Evolutionary conservation across 164 flowering plant species (phyloP).

Genomic region (Vitis cinerea): DNA sequence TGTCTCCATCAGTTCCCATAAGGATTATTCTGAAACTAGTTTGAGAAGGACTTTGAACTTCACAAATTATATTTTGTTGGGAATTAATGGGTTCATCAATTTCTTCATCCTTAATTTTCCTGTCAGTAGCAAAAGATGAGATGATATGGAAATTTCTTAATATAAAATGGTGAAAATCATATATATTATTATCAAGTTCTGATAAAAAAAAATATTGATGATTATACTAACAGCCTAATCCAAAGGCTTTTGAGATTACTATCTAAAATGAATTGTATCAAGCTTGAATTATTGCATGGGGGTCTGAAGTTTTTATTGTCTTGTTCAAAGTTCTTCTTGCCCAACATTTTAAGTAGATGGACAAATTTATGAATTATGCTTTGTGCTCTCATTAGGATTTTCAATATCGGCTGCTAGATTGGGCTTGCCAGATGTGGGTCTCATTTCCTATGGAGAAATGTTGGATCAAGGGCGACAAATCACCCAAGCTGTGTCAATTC

Average conservation of each 20-base stretch:
- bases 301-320: not conserved
- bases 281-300: not conserved
- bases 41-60: no score
- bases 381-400: slow-evolving; percentile 50
- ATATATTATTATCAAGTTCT: no score
- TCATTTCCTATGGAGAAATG: slow-evolving; percentile 92
- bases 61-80: no score
- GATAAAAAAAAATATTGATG: no score
- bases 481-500: slow-evolving; percentile 81
- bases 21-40: no score
- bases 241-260: not conserved
- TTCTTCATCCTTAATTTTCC: no score
- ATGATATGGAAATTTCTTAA: no score
- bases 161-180: no score
- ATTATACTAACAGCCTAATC: not conserved
- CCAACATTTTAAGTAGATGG: not conserved
- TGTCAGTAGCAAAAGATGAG: no score
- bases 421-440: slow-evolving; percentile 90
- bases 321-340: not conserved
- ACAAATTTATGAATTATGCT: not conserved
- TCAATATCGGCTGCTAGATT: slow-evolving; percentile 82
- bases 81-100: no score
- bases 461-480: slow-evolving; percentile 85
- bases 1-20: no score
- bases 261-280: not conserved